Percentiles rank a stretch among this genome's conserved stretches.
These are phyloP conservation scores for Coffea humblotiana DNA, from an alignment of 305 asterid genomes.

Conservation along the genomic window DNA sequence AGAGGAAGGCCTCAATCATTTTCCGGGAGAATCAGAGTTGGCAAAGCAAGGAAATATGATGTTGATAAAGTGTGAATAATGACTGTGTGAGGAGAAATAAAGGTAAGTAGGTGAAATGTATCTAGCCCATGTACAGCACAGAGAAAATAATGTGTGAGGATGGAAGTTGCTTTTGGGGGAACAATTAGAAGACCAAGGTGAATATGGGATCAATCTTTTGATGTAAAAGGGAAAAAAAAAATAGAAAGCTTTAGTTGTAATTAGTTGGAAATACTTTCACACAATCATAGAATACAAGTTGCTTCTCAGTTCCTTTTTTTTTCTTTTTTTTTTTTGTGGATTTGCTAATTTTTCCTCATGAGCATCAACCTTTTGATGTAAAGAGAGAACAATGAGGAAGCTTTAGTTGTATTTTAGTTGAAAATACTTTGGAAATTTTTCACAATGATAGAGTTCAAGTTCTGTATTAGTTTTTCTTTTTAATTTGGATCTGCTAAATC, in stretches of 20 bases:
- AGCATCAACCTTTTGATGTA: no score
- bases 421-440: no score
- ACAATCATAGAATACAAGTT: not conserved
- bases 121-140: slow-evolving; percentile 12
- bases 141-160: slow-evolving; percentile 9
- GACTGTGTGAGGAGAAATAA: slow-evolving; percentile 1
- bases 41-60: not conserved
- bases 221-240: slow-evolving; percentile 7
- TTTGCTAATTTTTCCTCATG: not conserved
- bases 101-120: slow-evolving; percentile 10
- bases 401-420: no score
- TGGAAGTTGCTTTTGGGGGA: not conserved
- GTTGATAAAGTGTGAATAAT: slow-evolving; percentile 17
- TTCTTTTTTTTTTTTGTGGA: not conserved
- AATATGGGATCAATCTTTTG: slow-evolving; percentile 7
- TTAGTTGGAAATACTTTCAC: not conserved
- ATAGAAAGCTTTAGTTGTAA: not conserved
- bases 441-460: no score
- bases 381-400: no score
- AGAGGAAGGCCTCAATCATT: not conserved
- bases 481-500: not conserved
- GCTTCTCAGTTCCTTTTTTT: not conserved
- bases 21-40: slow-evolving; percentile 5
- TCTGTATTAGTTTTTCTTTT: not conserved
- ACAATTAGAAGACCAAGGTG: not conserved